Evolutionary conservation across 2,329 filamentous ascomycete genomes (phyloP), one percentile per base, ranked within the genome.

Genomic region (Microsporum ferrugineum): DNA sequence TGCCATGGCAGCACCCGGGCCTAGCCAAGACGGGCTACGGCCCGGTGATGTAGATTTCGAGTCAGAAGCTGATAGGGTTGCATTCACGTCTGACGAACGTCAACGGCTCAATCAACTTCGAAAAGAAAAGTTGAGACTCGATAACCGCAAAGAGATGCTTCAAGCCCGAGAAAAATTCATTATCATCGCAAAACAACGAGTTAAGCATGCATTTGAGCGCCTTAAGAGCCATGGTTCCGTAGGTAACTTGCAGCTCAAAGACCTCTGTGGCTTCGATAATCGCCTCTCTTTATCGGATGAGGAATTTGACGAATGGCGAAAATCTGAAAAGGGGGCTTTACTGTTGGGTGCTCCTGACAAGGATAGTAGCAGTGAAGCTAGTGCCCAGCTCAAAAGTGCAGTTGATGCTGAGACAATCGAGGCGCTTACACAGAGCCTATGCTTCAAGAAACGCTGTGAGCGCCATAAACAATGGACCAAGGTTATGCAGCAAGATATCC

Each of bases 391-490:
- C 67, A 66, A 68, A n/a, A 71, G 68, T 53, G 67, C 66, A 2
- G 67, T 70, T 5, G 63, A 67, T 3, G 64, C 69, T 1, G 68
- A 58, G 14, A 33, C 63, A 56, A 62, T 73, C 27, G 62, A 71
- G 34, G 69, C 70, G 58, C 64, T 75, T 12, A 69, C 71, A 23
- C 73, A 73, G 7, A 77, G 76, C 2, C 71, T 79, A 8, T 80
- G 78, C 66, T 71, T 72, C 29, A 77, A 77, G 67, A 79, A 78
- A 62, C 71, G 76, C 3, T 80, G 78, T 62, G 74, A 78, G 62
- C 68, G 77, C 63, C 78, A 80, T 63, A 75, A 75, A 59, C 75
- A 76, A 60, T 79, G 78, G 78, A 66, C 73, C 55, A 79, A 77
- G 64, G 71, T 77, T 3, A 75, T 77, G 62, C 75, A 77, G 64